Evolutionary conservation across 441 rosid genomes (phyloP), one percentile per base, ranked within the genome.

Genomic region (Euphorbia schlechtendalii): DNA sequence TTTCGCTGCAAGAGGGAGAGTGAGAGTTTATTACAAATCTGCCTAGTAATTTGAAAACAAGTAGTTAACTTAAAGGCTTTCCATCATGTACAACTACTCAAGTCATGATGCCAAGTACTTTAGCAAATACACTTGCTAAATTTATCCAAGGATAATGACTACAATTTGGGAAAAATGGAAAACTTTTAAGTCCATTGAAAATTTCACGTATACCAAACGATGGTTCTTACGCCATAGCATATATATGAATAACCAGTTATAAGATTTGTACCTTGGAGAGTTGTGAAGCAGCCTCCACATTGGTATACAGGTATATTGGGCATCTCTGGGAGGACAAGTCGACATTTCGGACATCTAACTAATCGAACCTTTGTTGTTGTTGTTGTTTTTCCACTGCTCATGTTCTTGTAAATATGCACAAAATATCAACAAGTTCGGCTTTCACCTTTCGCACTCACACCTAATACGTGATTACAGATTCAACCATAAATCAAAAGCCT

Each of bases 301-400:
- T 65, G 66, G 66, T 89, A 91, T 24, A 94, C 81, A 28, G 81
- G 82, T 79, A 85, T 71, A 70, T 86, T 74, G 22, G 83, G 77
- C 7, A 77, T 71, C 80, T 91, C 99, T 0, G 77, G 83, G 61
- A 94, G 96, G 77, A 91, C 64, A 68, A 70, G 45, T 5, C 65
- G 51, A 71, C 99, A 94, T 65, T 75, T 86, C 17, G 99, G 98
- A 62, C 99, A 91, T 70, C 74, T 82, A 60, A 94, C 98, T 1
- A 89, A 36, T 64, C 96, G 83, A 73, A 85, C 56, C 71, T 34
- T 34, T 34, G 40, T 34, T 34, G 40, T 34, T 2, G 40, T 43
- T 43, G 43, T 38, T 62, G 75, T 62, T 21, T 69, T 34, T 73
- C 65, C 78, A 43, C 73, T 67, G 66, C 70, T 79, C 93, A 81